Evolutionary conservation across 2,329 filamentous ascomycete species (phyloP).

Genomic region (Orbilia oligospora): DNA sequence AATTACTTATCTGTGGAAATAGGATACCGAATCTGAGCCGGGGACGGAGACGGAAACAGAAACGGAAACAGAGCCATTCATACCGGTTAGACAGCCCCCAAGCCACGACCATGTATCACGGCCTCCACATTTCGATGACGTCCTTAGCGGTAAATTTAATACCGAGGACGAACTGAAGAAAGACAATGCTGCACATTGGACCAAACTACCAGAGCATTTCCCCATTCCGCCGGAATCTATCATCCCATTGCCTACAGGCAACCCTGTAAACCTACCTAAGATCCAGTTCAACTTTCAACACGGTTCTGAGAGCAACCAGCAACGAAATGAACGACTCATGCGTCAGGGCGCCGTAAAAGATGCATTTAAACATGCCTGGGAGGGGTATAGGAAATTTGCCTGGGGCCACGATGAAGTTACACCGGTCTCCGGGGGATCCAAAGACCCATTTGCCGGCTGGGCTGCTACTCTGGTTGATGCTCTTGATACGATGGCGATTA

Average conservation of each 20-base stretch:
- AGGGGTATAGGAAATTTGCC: constrained; percentile 82
- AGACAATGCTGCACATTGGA: constrained; percentile 74
- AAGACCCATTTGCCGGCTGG: constrained; percentile 92
- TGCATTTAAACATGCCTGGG: constrained; percentile 84
- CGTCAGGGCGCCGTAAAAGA: constrained; percentile 78
- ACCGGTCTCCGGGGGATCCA: constrained; percentile 77
- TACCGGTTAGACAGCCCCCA: constrained; percentile 23
- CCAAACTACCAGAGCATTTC: constrained; percentile 80
- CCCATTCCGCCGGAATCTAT: constrained; percentile 80
- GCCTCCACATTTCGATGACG: constrained; percentile 11
- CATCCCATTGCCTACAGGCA: constrained; percentile 81
- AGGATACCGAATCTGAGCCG: constrained; percentile 1
- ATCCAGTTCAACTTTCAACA: constrained; percentile 81
- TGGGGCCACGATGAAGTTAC: constrained; percentile 89
- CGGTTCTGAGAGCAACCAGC: constrained; percentile 73
- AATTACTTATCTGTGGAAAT: constrained; percentile 6
- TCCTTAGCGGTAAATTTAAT: neutral
- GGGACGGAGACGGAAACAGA: neutral
- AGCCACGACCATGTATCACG: constrained; percentile 15
- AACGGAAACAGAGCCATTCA: constrained; percentile 3
- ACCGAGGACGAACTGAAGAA: neutral
- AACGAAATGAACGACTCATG: constrained; percentile 75
- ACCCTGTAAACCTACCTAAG: constrained; percentile 78
- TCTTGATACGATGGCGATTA: constrained; percentile 88
- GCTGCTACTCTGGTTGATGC: constrained; percentile 87